Base-by-base conservation (phyloP, 164 flowering plant species). In the Echeveria elegans region DNA sequence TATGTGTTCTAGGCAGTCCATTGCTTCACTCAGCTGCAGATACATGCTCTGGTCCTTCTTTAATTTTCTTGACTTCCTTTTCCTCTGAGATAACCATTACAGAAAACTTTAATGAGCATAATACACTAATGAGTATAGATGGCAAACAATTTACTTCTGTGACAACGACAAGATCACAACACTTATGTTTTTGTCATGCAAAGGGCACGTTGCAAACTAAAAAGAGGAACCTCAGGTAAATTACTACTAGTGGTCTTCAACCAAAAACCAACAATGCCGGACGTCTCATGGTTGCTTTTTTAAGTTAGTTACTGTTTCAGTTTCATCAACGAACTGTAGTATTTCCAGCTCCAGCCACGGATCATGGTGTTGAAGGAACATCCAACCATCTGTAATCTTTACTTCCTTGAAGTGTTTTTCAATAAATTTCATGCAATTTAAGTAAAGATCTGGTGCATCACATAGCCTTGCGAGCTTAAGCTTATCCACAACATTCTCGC, bases 1-100 rank as follows among this genome's bases (percentile, higher is more conserved):
- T 52, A 94, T 94, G 82, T 94, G 99, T 72, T 81, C 86, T 65
- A 94, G 65, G 69, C 95, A 85, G 9, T 89, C 92, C 99, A 94
- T 89, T 6, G 97, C 99, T 73, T 91, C 99, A 60, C 88, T 84
- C 31, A 94, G 86, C 74, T 89, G 77, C 67, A 86, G 8, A 64
- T 89, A 94, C 76, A 86, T 14, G 6, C 69, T 78, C 74, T 80
- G 82, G 66, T 82, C 92, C 58, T 74, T 73, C 52, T 75, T 83
- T 1, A 72, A 77, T 73, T 72, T 77, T 31, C 76, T 76, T 64
- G 74, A 74, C 62, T 75, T 76, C 70, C 75, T 85, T 71, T 71
- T 75, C 79, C 89, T 88, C 93, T 90, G 88, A n/a, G 19, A 63
- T 6, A 60, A 16, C 48, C 5, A 24, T 59, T 40, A 34, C 21